Evolutionary conservation across 768 basidiomycete genomes (phyloP), one percentile per base, ranked within the genome.

Genomic region (Jaapia argillacea): DNA sequence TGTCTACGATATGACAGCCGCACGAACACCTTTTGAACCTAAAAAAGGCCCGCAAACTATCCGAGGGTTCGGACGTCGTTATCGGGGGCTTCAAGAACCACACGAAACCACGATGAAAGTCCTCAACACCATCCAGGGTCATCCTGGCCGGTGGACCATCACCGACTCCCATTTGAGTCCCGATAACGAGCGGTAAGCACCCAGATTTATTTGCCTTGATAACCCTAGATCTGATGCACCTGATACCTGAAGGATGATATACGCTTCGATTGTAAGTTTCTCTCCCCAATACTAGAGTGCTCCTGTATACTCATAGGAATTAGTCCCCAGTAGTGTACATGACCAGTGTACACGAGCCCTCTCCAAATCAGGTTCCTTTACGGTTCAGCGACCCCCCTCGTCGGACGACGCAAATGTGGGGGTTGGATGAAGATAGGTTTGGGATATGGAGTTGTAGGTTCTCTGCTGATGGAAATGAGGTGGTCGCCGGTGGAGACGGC

Each of bases 391-490:
- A 52, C 50, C 50, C 50, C 13, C 21, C 45, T 6, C 51, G 50
- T 7, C 50, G 53, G 47, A 50, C 46, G 20, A n/a, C n/a, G n/a
- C 61, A 55, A 14, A 48, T 61, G n/a, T 67, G 65, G 55, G 61
- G 59, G 18, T 56, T 54, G 14, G 65, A 66, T 23, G 60, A 68
- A 5, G 73, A 75, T 27, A 63, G 68, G 13, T 81, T 79, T 46
- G 78, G 85, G 39, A 86, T 98, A 43, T 99, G 88, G 81, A 90
- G 87, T 49, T 91, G 94, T 57, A 78, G 87, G 35, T 98, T 98
- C 60, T 97, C 92, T 26, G 90, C 93, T 5, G 94, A 98, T 54
- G 93, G 91, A 1, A 88, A 85, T 38, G 96, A 99, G 61, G 80
- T 98, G 16, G 76, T 99, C 36, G 94, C 94, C 23, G 94, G 94